phyloP scores from a whole-genome alignment of 2,329 filamentous ascomycete genomes.

The Neophaeococcomyces mojaviensis region DNA sequence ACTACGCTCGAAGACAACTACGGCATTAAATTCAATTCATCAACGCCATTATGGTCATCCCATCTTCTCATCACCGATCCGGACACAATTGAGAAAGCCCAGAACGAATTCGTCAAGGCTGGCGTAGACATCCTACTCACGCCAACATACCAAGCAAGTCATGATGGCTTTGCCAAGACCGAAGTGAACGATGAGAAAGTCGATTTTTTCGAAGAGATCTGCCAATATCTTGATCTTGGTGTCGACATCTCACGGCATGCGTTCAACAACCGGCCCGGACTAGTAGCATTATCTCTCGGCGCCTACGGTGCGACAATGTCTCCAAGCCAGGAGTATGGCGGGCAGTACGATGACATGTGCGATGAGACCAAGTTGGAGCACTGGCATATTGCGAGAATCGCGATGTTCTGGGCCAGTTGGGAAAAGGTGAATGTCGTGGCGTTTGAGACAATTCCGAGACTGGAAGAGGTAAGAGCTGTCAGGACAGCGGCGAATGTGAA shows the following conservation, averaged over 20 bases:
- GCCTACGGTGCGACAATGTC: constrained; percentile 62
- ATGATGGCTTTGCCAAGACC: constrained; percentile 49
- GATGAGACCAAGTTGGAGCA: constrained; percentile 37
- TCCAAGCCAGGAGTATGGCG: constrained; percentile 59
- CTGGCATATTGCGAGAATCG: constrained; percentile 53
- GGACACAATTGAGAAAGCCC: constrained; percentile 47
- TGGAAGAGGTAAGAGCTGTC: constrained; percentile 55
- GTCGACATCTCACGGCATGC: constrained; percentile 32
- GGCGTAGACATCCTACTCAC: constrained; percentile 59
- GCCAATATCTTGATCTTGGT: constrained; percentile 29
- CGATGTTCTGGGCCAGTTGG: constrained; percentile 41
- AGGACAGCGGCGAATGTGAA: constrained; percentile 36
- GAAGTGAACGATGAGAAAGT: constrained; percentile 19
- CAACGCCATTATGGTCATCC: constrained; percentile 60
- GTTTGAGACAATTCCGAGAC: constrained; percentile 59
- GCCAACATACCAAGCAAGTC: constrained; percentile 60
- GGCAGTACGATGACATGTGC: constrained; percentile 45
- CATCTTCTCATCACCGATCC: constrained; percentile 53
- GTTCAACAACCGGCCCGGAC: constrained; percentile 31
- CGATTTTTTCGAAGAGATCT: constrained; percentile 27
- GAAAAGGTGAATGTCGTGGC: constrained; percentile 49
- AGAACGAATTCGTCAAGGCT: constrained; percentile 48
- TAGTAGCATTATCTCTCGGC: constrained; percentile 54
- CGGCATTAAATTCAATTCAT: constrained; percentile 44
- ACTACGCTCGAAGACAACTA: constrained; percentile 56